A percentile compares a stretch with the other conserved stretches of the same genome.
These are phyloP conservation scores for Taphrina communis DNA, from an alignment of 1,139 yeast genomes.

Conservation along the genomic window DNA sequence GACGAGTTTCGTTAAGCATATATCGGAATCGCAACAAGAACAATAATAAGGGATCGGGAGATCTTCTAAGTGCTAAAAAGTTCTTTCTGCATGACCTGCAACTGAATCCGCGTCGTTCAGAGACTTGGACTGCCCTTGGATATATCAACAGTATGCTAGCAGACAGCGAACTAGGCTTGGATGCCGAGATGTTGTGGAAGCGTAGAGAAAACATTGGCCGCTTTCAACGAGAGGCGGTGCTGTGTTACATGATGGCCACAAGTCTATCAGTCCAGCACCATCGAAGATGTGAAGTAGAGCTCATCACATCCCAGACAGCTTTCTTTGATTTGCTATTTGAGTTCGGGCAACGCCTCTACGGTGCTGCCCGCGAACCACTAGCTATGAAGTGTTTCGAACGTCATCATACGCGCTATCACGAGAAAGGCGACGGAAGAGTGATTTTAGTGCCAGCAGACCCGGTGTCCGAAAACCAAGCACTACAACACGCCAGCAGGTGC, in stretches of 20 bases:
- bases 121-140: constrained; percentile 85
- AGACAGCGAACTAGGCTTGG: constrained; percentile 90
- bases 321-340: constrained; percentile 62
- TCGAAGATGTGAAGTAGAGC: constrained; percentile 31
- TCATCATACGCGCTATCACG: constrained; percentile 11
- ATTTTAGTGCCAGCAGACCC: constrained; percentile 5
- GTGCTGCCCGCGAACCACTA: constrained; percentile 69
- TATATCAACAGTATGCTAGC: constrained; percentile 79
- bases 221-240: constrained; percentile 61
- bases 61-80: constrained; percentile 59
- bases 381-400: constrained; percentile 49
- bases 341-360: constrained; percentile 66
- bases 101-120: constrained; percentile 71
- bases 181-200: constrained; percentile 77
- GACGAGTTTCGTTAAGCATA: constrained; percentile 67
- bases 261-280: constrained; percentile 55
- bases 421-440: constrained; percentile 10
- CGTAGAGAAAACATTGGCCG: constrained; percentile 66
- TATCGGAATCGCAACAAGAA: constrained; percentile 64
- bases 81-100: constrained; percentile 70
- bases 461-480: constrained; percentile 13
- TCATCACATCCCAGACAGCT: constrained; percentile 39
- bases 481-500: constrained; percentile 26
- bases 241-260: constrained; percentile 81
- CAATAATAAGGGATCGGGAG: constrained; percentile 10